Evolutionary conservation across 352 stramenopile species (phyloP).

Genomic region (Phytophthora fragariaefolia): DNA sequence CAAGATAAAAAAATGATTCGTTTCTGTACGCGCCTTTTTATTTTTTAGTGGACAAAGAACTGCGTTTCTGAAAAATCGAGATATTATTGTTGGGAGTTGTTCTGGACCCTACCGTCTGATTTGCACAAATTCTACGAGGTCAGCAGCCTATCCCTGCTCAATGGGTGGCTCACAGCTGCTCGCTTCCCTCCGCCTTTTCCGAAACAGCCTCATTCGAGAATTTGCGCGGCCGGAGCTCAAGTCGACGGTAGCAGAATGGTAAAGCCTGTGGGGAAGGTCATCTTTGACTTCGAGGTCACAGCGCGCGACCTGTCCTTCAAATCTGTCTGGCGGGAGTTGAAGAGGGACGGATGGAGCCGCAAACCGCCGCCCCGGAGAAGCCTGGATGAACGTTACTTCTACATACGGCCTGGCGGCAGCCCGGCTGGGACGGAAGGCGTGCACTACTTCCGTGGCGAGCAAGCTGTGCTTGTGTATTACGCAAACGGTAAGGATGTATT

Average conservation of each 20-base stretch:
- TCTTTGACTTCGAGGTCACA: slow-evolving; percentile 5
- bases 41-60: too few relatives aligned
- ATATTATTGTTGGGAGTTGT: too few relatives aligned
- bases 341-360: slow-evolving; percentile 1
- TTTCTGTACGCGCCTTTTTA: too few relatives aligned
- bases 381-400: slow-evolving; percentile 12
- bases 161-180: neutral
- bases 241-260: neutral
- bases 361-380: neutral
- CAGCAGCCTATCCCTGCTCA: neutral
- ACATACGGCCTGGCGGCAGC: neutral
- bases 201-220: neutral
- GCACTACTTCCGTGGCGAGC: slow-evolving; percentile 2
- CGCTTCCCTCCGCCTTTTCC: neutral
- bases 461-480: slow-evolving; percentile 12
- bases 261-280: neutral
- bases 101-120: too few relatives aligned
- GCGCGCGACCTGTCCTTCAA: neutral
- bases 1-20: too few relatives aligned
- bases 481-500: slow-evolving; percentile 2
- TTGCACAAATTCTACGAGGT: neutral
- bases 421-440: neutral
- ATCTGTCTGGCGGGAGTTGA: slow-evolving; percentile 11
- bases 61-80: too few relatives aligned
- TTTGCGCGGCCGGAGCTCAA: neutral